phyloP scores from a whole-genome alignment of 208 protist genomes.

The Strigomonas culicis region DNA sequence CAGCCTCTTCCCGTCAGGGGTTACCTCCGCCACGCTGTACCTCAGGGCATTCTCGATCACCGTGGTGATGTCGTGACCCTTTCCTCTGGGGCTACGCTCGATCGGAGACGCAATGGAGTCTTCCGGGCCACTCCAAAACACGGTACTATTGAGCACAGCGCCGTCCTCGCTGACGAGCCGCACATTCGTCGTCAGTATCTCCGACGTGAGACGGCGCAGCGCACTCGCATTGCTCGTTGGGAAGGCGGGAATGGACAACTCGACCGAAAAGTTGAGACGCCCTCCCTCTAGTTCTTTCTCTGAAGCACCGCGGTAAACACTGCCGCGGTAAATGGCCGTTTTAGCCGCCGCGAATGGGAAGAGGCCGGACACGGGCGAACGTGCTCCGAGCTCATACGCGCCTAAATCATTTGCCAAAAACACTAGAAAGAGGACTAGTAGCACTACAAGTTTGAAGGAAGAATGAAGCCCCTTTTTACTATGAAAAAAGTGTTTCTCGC shows the following conservation, averaged over 20 bases:
- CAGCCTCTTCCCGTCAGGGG: constrained; percentile 27
- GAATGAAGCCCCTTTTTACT: background rate
- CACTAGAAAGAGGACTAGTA: background rate
- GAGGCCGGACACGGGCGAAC: background rate
- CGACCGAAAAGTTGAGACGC: constrained; percentile 49
- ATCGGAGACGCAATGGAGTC: background rate
- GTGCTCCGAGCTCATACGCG: no score
- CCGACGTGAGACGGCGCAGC: constrained; percentile 23
- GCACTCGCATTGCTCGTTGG: constrained; percentile 30
- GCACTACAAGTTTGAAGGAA: background rate
- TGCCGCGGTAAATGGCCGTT: constrained; percentile 54
- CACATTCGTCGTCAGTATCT: constrained; percentile 36
- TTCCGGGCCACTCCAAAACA: constrained; percentile 9
- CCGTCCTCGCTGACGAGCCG: constrained; percentile 36
- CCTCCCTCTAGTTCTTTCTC: constrained; percentile 36
- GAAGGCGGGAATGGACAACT: constrained; percentile 52
- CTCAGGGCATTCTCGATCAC: constrained; percentile 27
- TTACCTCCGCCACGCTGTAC: constrained; percentile 32
- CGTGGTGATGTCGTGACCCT: constrained; percentile 9
- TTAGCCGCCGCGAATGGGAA: constrained; percentile 24
- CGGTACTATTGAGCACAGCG: constrained; percentile 20
- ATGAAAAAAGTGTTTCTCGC: background rate
- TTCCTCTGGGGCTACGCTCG: background rate
- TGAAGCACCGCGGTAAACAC: constrained; percentile 51
- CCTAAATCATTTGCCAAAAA: background rate